A percentile compares a stretch with the other conserved stretches of the same genome.
Evolutionary conservation across 768 basidiomycete genomes (phyloP).

Genomic region (Trametes sanguinea): DNA sequence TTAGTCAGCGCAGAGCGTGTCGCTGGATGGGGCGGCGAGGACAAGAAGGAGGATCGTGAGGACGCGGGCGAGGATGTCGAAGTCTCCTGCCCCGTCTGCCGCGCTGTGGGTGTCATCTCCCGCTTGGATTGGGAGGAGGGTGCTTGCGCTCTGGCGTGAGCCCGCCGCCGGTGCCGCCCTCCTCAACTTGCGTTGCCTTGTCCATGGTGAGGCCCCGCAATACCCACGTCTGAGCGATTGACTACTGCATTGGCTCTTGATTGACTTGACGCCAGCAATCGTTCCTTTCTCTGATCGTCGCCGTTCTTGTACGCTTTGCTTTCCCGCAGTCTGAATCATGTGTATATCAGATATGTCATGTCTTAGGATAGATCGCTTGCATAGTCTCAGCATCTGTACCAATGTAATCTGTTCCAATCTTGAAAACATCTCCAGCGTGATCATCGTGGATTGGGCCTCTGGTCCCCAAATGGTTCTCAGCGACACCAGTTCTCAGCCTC

Average conservation of each 20-base stretch:
- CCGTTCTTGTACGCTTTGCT: not conserved
- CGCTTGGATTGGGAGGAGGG: conserved; percentile 63
- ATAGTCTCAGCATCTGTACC: conserved; percentile 8
- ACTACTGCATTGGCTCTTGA: conserved; percentile 2
- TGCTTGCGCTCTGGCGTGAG: conserved; percentile 33
- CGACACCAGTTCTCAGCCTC: conserved; percentile 11
- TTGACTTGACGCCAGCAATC: not conserved
- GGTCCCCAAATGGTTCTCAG: not conserved
- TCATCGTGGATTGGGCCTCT: not conserved
- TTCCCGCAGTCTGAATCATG: not conserved
- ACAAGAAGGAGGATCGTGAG: conserved; percentile 40
- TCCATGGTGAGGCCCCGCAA: conserved; percentile 7
- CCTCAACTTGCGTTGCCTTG: conserved; percentile 2
- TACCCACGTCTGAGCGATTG: conserved; percentile 18
- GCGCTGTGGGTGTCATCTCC: conserved; percentile 60
- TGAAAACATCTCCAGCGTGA: not conserved
- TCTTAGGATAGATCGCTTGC: conserved; percentile 11
- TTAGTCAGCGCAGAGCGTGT: conserved; percentile 68
- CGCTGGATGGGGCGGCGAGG: conserved; percentile 56
- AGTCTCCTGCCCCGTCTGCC: conserved; percentile 76
- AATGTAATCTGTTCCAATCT: conserved; percentile 12
- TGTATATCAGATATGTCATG: conserved; percentile 12
- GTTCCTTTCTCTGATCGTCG: conserved; percentile 10
- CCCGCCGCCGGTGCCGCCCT: conserved; percentile 1
- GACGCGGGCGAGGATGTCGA: conserved; percentile 44